Evolutionary conservation across 345 rosid genomes (phyloP).

Genomic region (Laguncularia racemosa): DNA sequence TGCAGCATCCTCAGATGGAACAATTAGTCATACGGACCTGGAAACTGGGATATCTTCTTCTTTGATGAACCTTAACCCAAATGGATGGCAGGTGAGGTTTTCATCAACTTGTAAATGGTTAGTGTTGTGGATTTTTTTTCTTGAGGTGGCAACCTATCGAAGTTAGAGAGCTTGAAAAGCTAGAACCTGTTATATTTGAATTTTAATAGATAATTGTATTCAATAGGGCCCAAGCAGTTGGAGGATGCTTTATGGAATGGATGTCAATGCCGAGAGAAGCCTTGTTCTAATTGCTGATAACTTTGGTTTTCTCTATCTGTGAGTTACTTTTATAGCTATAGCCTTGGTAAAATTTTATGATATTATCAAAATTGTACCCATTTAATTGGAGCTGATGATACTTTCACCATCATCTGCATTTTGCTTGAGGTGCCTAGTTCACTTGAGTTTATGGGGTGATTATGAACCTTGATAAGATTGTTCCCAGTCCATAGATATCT

Average conservation of each 20-base stretch:
- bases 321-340: constrained; percentile 20
- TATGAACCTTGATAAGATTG: too few species aligned
- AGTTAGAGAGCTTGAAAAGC: neutral
- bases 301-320: constrained; percentile 80
- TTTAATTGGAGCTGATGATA: too few species aligned
- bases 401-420: too few species aligned
- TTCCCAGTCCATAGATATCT: too few species aligned
- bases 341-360: neutral
- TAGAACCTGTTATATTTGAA: neutral
- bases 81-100: constrained; percentile 81
- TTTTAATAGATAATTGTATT: neutral
- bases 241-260: constrained; percentile 98
- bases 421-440: too few species aligned
- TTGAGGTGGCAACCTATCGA: neutral
- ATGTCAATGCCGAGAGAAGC: constrained; percentile 71
- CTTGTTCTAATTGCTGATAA: constrained; percentile 77
- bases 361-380: neutral
- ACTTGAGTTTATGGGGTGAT: too few species aligned
- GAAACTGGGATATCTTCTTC: constrained; percentile 86
- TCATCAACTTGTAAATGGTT: neutral
- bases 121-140: neutral
- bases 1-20: constrained; percentile 95
- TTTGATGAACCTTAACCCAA: constrained; percentile 77
- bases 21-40: constrained; percentile 78
- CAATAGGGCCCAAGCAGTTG: constrained; percentile 62